Conservation (phyloP, 1,139 yeast species). For the Nakaseomyces nivariensis region DNA sequence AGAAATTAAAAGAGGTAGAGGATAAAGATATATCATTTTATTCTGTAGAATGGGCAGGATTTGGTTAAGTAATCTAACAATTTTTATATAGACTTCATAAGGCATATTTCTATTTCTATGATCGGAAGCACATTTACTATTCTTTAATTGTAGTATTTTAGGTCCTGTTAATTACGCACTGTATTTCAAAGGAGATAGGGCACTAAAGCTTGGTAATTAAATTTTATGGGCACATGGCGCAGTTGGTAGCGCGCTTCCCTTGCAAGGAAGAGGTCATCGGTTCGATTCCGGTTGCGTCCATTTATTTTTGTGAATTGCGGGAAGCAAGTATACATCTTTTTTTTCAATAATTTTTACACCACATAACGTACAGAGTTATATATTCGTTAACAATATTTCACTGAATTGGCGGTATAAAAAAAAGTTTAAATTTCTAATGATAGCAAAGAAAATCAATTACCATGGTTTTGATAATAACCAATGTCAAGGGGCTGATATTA, state of each 20-base stretch:
- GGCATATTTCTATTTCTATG: background rate
- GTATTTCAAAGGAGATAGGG: too few species aligned
- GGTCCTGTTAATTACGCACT: too few species aligned
- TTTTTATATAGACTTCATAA: background rate
- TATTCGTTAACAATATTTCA: background rate
- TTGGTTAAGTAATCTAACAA: conserved; percentile 37
- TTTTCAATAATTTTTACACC: too few species aligned
- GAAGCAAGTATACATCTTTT: background rate
- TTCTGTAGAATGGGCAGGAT: conserved; percentile 77
- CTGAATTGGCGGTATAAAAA: background rate
- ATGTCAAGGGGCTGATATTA: too few species aligned
- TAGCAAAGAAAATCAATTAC: background rate
- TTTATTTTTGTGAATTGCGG: conserved; percentile 2
- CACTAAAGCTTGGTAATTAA: background rate
- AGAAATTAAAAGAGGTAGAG: background rate
- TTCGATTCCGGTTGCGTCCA: conserved; percentile 31
- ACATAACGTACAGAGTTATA: background rate
- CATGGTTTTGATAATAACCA: background rate
- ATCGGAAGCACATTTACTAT: too few species aligned
- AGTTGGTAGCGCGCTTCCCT: conserved; percentile 31
- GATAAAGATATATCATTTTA: conserved; percentile 33
- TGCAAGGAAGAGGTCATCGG: conserved; percentile 31
- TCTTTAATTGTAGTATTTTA: too few species aligned
- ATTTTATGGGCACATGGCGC: conserved; percentile 27
- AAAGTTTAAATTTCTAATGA: too few species aligned